Percentiles rank a stretch among this genome's conserved stretches.
phyloP scores from a whole-genome alignment of 2,329 filamentous ascomycete genomes.

The Ophiostoma piceae region DNA sequence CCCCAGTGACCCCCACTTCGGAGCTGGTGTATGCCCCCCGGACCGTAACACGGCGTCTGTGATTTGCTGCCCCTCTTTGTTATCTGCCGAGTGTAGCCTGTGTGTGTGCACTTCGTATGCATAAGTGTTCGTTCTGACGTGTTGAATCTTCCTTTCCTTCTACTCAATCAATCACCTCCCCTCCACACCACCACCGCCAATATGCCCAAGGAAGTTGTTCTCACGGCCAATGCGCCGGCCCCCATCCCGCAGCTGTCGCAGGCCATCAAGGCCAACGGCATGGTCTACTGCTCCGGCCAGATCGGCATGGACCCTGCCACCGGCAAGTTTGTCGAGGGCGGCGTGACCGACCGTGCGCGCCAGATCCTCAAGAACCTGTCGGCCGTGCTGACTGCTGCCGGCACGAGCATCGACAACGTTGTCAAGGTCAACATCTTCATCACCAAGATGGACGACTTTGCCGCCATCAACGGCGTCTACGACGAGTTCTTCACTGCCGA shows the following conservation, averaged over 20 bases:
- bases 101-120: background rate
- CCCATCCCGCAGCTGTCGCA: slow-evolving; percentile 55
- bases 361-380: slow-evolving; percentile 56
- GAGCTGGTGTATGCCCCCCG: background rate
- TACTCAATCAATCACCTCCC: background rate
- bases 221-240: slow-evolving; percentile 46
- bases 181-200: background rate
- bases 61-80: slow-evolving; percentile 5
- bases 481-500: slow-evolving; percentile 43
- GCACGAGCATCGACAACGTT: slow-evolving; percentile 53
- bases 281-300: slow-evolving; percentile 64
- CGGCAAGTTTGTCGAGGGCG: slow-evolving; percentile 50
- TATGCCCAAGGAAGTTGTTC: slow-evolving; percentile 33
- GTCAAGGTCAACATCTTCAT: slow-evolving; percentile 65
- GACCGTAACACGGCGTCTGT: slow-evolving; percentile 7
- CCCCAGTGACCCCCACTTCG: slow-evolving; percentile 1
- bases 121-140: background rate
- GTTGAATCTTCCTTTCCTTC: background rate
- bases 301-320: slow-evolving; percentile 33
- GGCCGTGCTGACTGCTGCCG: slow-evolving; percentile 55
- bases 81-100: background rate
- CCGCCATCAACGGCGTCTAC: slow-evolving; percentile 52
- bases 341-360: slow-evolving; percentile 48
- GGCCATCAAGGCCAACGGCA: slow-evolving; percentile 57
- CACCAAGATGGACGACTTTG: slow-evolving; percentile 60